These are phyloP conservation scores for Musa beccarii DNA, from an alignment of 176 grass and related monocot species.

Conservation along the genomic window DNA sequence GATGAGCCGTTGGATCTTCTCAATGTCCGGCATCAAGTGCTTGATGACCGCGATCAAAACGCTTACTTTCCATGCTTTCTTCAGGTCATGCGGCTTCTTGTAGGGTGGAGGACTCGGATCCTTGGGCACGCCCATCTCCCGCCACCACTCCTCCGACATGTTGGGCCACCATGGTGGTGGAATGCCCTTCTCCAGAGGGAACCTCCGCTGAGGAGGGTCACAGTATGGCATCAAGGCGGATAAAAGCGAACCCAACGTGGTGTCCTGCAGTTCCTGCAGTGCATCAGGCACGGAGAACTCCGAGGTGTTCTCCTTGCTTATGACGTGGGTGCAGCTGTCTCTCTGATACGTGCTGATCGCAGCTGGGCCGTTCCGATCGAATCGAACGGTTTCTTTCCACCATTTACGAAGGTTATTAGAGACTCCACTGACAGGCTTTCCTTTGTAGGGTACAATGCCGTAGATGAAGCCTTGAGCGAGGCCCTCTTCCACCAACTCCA, in stretches of 20 bases:
- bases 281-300: background rate
- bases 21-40: background rate
- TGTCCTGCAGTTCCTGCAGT: background rate
- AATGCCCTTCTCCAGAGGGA: background rate
- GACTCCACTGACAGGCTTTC: background rate
- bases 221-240: background rate
- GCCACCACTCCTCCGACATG: conserved; percentile 1
- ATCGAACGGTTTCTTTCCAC: background rate
- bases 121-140: background rate
- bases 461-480: conserved; percentile 4
- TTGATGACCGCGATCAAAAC: background rate
- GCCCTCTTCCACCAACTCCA: background rate
- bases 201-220: background rate
- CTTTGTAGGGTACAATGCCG: background rate
- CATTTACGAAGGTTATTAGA: background rate
- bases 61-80: background rate
- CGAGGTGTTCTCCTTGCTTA: background rate
- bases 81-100: background rate
- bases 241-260: background rate
- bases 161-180: background rate
- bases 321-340: background rate
- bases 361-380: background rate
- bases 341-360: background rate
- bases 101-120: background rate
- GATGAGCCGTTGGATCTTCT: background rate